Evolutionary conservation across 192 early-diverging fungal genomes (phyloP), one percentile per base, ranked within the genome.

Genomic region (Entomortierella beljakovae): DNA sequence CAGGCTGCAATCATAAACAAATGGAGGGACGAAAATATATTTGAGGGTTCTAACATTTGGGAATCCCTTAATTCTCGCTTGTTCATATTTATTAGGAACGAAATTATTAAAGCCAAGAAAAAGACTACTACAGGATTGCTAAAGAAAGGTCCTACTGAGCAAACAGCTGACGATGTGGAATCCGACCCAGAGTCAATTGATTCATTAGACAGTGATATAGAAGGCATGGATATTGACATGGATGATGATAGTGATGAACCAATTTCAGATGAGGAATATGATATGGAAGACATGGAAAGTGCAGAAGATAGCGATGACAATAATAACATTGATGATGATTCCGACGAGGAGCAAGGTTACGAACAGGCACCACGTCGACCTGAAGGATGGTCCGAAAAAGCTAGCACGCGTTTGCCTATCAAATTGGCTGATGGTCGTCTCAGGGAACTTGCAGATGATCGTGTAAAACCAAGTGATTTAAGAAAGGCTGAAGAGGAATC

Each of bases 281-380:
- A 84, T 25, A 80, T 80, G 33, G 88, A 83, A 11, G 83, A 82
- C 23, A 72, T 82, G 15, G 79, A 64, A 11, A 73, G 70, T n/a
- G 82, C 43, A 1, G 84, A 83, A 6, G 81, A 75, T 1, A 69
- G 32, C 23, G 84, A 76, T 3, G 76, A 80, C 4, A 51, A 60
- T 0, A 67, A 71, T 11, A 59, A 67, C 4, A 42, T 50, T 26
- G 37, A 77, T 20, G 48, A 55, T 31, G 80, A 82, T 29, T 85
- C 85, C 11, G 88, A 87, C 34, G 88, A 88, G 18, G 92, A 94
- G 71, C 87, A 90, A 79, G 81, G 86, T 26, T 92, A 91, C 64
- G 91, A 94, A 70, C 72, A 66, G 49, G 80, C 70, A 52, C 88
- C 90, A 11, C 84, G 91, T 57, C 59, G 71, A 34, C 68, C 83